phyloP scores from a whole-genome alignment of 2,329 filamentous ascomycete genomes.

The Huntiella abstrusa region DNA sequence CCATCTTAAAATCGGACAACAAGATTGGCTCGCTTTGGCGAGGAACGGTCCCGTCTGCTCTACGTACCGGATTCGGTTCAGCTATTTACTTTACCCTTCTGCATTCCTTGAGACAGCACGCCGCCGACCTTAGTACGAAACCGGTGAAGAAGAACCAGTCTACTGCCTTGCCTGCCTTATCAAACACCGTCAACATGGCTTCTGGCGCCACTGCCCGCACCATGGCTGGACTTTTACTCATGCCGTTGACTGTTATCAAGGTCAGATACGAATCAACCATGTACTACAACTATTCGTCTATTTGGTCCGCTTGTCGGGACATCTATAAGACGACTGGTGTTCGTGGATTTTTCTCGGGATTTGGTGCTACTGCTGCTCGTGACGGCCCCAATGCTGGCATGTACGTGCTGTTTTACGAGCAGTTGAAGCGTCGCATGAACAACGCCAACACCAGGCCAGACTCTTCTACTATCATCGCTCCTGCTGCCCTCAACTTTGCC shows the following conservation, averaged over 20 bases:
- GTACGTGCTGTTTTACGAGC: constrained; percentile 88
- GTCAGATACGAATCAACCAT: constrained; percentile 83
- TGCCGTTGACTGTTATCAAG: constrained; percentile 92
- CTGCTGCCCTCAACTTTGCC: constrained; percentile 53
- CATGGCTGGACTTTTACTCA: constrained; percentile 74
- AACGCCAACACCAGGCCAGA: constrained; percentile 6
- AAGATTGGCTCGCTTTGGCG: constrained; percentile 63
- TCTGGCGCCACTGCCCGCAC: constrained; percentile 73
- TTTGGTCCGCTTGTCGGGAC: constrained; percentile 52
- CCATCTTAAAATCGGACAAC: constrained; percentile 35
- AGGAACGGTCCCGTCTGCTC: constrained; percentile 77
- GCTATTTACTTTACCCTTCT: constrained; percentile 87
- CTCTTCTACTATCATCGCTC: constrained; percentile 5
- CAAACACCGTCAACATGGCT: constrained; percentile 65
- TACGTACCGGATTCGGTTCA: constrained; percentile 81
- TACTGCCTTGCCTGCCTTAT: constrained; percentile 63
- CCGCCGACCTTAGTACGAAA: constrained; percentile 2
- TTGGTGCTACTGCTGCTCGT: constrained; percentile 78
- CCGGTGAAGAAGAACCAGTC: constrained; percentile 23
- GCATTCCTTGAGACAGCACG: constrained; percentile 48
- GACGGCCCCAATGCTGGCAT: constrained; percentile 95
- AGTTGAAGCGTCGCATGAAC: constrained; percentile 48
- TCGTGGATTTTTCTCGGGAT: constrained; percentile 79
- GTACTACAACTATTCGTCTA: constrained; percentile 60
- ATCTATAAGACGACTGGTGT: constrained; percentile 57